Conservation (phyloP, 306 rosid genomes). For the Fagus sylvatica region DNA sequence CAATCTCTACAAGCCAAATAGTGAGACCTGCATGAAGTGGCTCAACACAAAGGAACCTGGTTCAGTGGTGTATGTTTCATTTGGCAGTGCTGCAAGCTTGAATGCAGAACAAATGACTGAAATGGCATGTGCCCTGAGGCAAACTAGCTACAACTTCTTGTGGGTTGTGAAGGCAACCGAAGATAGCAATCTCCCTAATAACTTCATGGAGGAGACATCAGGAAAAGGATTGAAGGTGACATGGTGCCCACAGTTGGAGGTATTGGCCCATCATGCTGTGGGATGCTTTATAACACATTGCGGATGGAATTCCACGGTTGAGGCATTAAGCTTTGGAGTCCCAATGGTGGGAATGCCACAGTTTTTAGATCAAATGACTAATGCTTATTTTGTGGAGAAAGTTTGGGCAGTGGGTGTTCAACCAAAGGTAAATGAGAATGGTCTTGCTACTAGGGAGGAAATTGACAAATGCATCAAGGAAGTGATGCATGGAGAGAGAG, state of each 20-base stretch:
- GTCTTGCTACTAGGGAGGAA: constrained; percentile 1
- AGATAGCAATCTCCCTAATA: not conserved
- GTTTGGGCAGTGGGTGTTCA: constrained; percentile 5
- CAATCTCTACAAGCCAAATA: constrained; percentile 1
- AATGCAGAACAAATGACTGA: constrained; percentile 11
- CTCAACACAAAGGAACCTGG: constrained; percentile 3
- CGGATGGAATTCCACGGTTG: constrained; percentile 1
- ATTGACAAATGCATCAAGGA: not conserved
- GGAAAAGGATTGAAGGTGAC: not conserved
- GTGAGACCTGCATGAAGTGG: constrained; percentile 8
- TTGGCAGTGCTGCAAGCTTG: constrained; percentile 18
- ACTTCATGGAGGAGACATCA: not conserved
- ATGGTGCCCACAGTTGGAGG: constrained; percentile 17
- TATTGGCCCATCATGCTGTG: constrained; percentile 10
- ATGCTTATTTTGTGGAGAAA: not conserved
- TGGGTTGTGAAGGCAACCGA: constrained; percentile 21
- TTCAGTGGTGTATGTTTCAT: constrained; percentile 23
- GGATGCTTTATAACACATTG: constrained; percentile 7
- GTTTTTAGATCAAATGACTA: not conserved
- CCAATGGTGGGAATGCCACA: constrained; percentile 8
- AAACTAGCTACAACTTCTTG: constrained; percentile 2
- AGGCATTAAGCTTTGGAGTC: constrained; percentile 1
- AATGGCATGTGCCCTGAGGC: constrained; percentile 19
- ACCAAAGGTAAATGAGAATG: not conserved
- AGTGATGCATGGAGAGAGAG: not conserved